Base-by-base conservation (phyloP, 805 yeast species). In the Schwanniomyces sp. region DNA sequence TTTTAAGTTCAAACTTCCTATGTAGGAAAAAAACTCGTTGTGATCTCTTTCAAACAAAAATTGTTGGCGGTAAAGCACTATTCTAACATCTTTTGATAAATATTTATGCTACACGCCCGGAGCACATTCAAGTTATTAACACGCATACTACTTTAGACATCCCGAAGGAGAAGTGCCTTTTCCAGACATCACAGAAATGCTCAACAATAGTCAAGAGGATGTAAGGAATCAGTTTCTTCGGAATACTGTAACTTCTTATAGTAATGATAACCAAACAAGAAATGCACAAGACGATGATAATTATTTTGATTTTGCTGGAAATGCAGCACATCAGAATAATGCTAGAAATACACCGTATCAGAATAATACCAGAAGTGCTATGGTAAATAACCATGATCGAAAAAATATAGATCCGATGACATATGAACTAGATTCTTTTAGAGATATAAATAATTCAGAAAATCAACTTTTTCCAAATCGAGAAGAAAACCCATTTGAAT, bases 191-290 rank as follows among this genome's bases (percentile, higher is more conserved):
- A 32, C 14, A 14, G 8, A 32, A 32, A 32, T 32, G 36, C 8
- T 16, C 18, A 14, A 32, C 21, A 32, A 32, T 32, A 32, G 36
- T 16, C 10, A 32, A 14, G 36, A 32, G 12, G 11, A 32, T 18
- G 36, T 32, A 16, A 49, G 61, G 34, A 44, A 48, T 12, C 62
- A 59, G 47, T 61, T 61, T 44, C 45, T 58, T 50, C 43, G 52
- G n/a, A 55, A 58, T 40, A 48, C 58, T 5, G 50, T 48, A 16
- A 47, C 52, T 12, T 28, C 28, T 5, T 18, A 36, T 9, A 50
- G 52, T 27, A 14, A 14, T 32, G 36, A 32, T 16, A 6, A 16
- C 21, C n/a, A 30, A 47, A 26, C 39, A 43, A 14, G 41, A 43
- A 16, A 41, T 14, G 4, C 32, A 24, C 10, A 27, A 14, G 49